phyloP scores from a whole-genome alignment of 2,329 filamentous ascomycete genomes.

The Verticillium longisporum region DNA sequence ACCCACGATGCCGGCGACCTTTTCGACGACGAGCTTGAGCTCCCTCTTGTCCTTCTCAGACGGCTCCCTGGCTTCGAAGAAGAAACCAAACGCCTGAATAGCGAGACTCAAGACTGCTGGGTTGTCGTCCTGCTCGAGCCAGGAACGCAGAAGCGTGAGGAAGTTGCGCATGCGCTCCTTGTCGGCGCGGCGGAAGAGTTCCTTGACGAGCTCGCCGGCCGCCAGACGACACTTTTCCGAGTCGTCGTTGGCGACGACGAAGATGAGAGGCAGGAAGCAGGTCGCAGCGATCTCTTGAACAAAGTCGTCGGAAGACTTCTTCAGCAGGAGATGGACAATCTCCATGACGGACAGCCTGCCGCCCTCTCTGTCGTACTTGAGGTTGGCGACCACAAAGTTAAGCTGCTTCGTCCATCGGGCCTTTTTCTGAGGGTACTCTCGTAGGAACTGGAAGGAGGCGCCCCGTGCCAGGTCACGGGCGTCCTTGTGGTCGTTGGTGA shows the following conservation, averaged over 20 bases:
- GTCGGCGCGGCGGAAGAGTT: constrained; percentile 73
- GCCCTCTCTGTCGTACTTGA: constrained; percentile 83
- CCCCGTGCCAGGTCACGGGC: constrained; percentile 83
- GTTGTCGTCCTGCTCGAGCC: constrained; percentile 72
- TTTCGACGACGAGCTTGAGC: constrained; percentile 53
- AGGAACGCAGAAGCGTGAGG: constrained; percentile 62
- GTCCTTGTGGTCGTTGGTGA: constrained; percentile 86
- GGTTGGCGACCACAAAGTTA: constrained; percentile 79
- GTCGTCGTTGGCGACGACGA: constrained; percentile 83
- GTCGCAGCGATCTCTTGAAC: constrained; percentile 74
- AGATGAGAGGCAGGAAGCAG: constrained; percentile 80
- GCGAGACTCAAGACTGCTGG: constrained; percentile 63
- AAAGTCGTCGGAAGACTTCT: constrained; percentile 75
- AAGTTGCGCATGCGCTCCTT: constrained; percentile 65
- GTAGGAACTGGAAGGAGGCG: constrained; percentile 88
- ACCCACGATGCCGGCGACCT: constrained; percentile 44
- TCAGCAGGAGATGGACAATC: constrained; percentile 76
- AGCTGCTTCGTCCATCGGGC: constrained; percentile 85
- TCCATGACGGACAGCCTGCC: constrained; percentile 92
- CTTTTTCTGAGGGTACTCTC: constrained; percentile 90
- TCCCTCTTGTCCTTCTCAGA: constrained; percentile 59
- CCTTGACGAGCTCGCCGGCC: constrained; percentile 71
- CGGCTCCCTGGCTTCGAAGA: constrained; percentile 64
- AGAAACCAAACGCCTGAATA: constrained; percentile 75
- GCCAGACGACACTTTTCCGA: constrained; percentile 78